Conservation (phyloP, 2,329 filamentous ascomycete species). For the Aspergillus sp. region DNA sequence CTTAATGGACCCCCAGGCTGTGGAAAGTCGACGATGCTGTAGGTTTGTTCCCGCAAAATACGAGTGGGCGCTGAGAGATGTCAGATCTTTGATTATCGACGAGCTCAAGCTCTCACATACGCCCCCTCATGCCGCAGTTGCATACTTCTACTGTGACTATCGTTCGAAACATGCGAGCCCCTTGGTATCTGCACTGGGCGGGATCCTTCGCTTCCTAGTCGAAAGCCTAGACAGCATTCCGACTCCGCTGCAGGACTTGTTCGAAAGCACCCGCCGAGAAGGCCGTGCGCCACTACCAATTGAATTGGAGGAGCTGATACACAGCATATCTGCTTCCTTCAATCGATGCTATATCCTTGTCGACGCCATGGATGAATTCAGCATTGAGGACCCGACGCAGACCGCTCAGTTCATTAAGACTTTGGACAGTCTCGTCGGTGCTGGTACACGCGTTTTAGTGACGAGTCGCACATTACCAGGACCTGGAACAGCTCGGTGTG, state of each 20-base stretch:
- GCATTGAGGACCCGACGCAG: background rate
- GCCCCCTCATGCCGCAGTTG: background rate
- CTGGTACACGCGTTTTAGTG: background rate
- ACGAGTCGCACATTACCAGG: background rate
- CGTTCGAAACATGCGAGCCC: background rate
- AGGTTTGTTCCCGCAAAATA: background rate
- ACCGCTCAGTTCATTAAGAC: background rate
- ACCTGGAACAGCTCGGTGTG: background rate
- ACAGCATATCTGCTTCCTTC: background rate
- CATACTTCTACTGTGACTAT: background rate
- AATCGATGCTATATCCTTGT: slow-evolving; percentile 1
- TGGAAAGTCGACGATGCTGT: slow-evolving; percentile 4
- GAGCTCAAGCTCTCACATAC: background rate
- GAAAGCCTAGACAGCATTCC: background rate
- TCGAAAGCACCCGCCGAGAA: background rate
- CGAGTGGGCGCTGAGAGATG: background rate
- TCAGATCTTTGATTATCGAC: background rate
- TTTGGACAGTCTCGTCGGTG: background rate
- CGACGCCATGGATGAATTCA: slow-evolving; percentile 5
- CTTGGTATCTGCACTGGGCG: background rate
- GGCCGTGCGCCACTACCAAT: background rate
- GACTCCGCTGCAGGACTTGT: background rate
- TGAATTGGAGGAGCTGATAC: background rate
- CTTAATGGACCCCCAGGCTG: background rate
- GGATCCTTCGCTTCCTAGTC: background rate